Conservation (phyloP, 768 basidiomycete species). For the Peribolospora baueri region DNA sequence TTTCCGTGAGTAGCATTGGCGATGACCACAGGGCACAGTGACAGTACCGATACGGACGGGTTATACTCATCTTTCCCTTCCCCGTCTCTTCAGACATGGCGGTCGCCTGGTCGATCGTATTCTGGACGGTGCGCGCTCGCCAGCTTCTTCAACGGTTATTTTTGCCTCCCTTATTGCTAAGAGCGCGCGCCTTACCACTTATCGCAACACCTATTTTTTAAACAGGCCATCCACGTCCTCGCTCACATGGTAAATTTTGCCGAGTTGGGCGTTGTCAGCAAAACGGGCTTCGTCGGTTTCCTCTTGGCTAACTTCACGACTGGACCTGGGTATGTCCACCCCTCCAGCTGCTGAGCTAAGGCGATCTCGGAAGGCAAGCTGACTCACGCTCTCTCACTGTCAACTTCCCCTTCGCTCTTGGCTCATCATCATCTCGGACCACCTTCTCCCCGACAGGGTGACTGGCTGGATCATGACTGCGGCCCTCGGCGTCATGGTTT, state of each 20-base stretch:
- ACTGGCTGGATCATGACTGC: conserved; percentile 24
- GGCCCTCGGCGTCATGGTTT: conserved; percentile 52
- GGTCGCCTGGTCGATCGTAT: conserved; percentile 71
- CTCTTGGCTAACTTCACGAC: conserved; percentile 53
- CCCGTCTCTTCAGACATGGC: conserved; percentile 32
- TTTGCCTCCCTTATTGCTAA: no score
- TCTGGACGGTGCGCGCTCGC: conserved; percentile 26
- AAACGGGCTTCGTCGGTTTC: conserved; percentile 41
- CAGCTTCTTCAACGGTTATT: no score
- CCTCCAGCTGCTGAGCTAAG: background rate
- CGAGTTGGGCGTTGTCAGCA: conserved; percentile 30
- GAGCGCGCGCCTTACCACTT: no score
- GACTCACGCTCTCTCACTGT: no score
- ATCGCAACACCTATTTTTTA: no score
- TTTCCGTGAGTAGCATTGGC: conserved; percentile 26
- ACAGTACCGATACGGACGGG: background rate
- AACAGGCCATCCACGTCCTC: conserved; percentile 34
- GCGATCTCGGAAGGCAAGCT: no score
- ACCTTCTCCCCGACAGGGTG: conserved; percentile 15
- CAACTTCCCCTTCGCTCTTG: background rate
- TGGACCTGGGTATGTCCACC: conserved; percentile 19
- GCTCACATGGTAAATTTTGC: conserved; percentile 34
- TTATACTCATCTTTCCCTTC: background rate
- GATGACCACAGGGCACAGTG: background rate
- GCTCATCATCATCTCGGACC: background rate